Evolutionary conservation across 2,329 filamentous ascomycete species (phyloP), one percentile per base, ranked within the genome.

Genomic region (Metarhizium humberi): DNA sequence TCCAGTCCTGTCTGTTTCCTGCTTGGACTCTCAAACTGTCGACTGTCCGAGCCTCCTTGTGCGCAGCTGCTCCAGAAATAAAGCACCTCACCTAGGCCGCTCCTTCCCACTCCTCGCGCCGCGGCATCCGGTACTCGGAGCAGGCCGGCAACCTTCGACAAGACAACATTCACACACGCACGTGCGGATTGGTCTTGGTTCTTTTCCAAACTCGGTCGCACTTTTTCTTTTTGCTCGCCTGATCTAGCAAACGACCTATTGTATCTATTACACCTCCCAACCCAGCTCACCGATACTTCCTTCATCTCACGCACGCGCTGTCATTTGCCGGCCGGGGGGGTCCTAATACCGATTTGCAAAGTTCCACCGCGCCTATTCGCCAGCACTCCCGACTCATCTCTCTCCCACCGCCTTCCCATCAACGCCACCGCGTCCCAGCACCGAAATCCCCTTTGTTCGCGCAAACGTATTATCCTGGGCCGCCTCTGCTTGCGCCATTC

Each of bases 21-120:
- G 32, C 10, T 34, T 34, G 32, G 32, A 7, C 32, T 34, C 32
- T 34, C 32, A 11, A 34, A 11, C 32, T 34, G 32, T 34, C 32
- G 32, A 34, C 32, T 6, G 32, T 25, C 32, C 10, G 32, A 8
- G 7, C 10, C 32, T 34, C 32, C 32, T 34, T 11, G 32, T 34
- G 32, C 32, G 32, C 32, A 34, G 2, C 32, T 34, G 32, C 32
- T 34, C 38, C 14, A 45, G 25, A 45, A 7, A 45, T 4, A 20
- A 20, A 20, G n/a, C 16, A 45, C 25, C 42, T 20, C 42, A 45
- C 16, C 54, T 52, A 16, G 42, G 6, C n/a, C 6, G 45, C 25
- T 48, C 45, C 25, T 48, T 16, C 45, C 36, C n/a, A 45, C 10
- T 50, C 45, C n/a, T 56, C 36, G 54, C 54, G 50, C 50, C 43